These are phyloP conservation scores for Thecaphora frezii DNA, from an alignment of 1,284 basidiomycete genomes.

Conservation along the genomic window DNA sequence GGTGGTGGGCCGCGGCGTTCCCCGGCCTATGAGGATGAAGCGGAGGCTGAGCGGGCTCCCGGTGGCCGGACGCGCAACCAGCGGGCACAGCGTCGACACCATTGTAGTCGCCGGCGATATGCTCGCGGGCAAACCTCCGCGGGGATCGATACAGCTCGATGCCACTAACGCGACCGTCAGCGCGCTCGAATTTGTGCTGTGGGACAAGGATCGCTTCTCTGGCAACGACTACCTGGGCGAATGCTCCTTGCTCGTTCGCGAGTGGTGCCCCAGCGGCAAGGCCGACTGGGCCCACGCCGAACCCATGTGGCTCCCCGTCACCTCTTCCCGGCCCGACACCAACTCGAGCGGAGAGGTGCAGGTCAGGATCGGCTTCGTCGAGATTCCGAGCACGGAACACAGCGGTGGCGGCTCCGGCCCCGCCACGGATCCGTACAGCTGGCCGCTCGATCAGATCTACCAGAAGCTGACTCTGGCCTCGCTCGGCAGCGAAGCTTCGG, in stretches of 20 bases:
- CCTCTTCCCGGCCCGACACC: slow-evolving; percentile 31
- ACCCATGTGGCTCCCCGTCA: slow-evolving; percentile 39
- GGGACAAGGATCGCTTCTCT: slow-evolving; percentile 77
- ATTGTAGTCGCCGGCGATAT: neutral
- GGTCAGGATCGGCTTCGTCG: slow-evolving; percentile 45
- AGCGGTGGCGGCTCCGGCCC: neutral
- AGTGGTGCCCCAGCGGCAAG: slow-evolving; percentile 69
- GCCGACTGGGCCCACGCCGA: slow-evolving; percentile 30
- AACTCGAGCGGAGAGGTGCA: slow-evolving; percentile 42
- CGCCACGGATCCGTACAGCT: slow-evolving; percentile 1
- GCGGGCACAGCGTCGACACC: neutral
- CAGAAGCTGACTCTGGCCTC: slow-evolving; percentile 30
- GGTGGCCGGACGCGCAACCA: slow-evolving; percentile 3
- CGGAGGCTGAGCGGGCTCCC: slow-evolving; percentile 5
- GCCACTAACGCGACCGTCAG: slow-evolving; percentile 33
- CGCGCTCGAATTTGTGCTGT: slow-evolving; percentile 77
- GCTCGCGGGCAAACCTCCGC: slow-evolving; percentile 11
- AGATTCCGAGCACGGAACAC: slow-evolving; percentile 1
- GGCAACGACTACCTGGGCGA: slow-evolving; percentile 94
- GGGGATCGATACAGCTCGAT: slow-evolving; percentile 35
- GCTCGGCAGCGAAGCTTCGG: slow-evolving; percentile 19
- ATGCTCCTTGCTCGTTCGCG: slow-evolving; percentile 71
- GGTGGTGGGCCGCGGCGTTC: slow-evolving; percentile 39
- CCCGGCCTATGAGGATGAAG: slow-evolving; percentile 40
- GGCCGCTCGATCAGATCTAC: slow-evolving; percentile 31